Evolutionary conservation across 495 filamentous ascomycete genomes (phyloP).

Genomic region (Penicillium silybi): DNA sequence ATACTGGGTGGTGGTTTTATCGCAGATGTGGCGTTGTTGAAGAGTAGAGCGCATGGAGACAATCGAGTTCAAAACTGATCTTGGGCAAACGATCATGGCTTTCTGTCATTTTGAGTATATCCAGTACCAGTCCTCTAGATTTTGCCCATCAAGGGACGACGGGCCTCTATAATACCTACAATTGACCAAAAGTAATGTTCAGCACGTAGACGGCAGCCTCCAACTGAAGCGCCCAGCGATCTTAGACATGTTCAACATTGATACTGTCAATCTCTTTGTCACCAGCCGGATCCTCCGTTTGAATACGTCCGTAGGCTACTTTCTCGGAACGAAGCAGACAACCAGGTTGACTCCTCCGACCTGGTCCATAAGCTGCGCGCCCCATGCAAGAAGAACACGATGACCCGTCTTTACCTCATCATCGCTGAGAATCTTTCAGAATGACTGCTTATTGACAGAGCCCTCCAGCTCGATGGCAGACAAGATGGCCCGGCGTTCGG

Average conservation of each 20-base stretch:
- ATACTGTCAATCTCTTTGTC: constrained; percentile 5
- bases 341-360: constrained; percentile 50
- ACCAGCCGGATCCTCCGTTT: background rate
- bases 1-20: background rate
- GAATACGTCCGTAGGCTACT: constrained; percentile 8
- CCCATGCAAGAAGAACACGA: constrained; percentile 51
- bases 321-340: constrained; percentile 30
- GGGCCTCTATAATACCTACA: background rate
- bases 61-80: background rate
- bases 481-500: constrained; percentile 44
- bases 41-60: background rate
- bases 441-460: constrained; percentile 40
- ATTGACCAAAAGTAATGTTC: background rate
- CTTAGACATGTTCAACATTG: constrained; percentile 9
- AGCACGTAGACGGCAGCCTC: background rate
- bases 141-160: background rate
- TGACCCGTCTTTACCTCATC: constrained; percentile 52
- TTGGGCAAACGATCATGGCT: background rate
- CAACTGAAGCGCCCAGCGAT: background rate
- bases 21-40: background rate
- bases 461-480: constrained; percentile 43
- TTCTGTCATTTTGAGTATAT: background rate
- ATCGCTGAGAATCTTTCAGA: constrained; percentile 41
- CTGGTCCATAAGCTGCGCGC: constrained; percentile 50
- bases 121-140: background rate